A percentile compares a stretch with the other conserved stretches of the same genome.
These are phyloP conservation scores for Vaccinium corymbosum DNA, from an alignment of 148 eudicot species.

Conservation along the genomic window DNA sequence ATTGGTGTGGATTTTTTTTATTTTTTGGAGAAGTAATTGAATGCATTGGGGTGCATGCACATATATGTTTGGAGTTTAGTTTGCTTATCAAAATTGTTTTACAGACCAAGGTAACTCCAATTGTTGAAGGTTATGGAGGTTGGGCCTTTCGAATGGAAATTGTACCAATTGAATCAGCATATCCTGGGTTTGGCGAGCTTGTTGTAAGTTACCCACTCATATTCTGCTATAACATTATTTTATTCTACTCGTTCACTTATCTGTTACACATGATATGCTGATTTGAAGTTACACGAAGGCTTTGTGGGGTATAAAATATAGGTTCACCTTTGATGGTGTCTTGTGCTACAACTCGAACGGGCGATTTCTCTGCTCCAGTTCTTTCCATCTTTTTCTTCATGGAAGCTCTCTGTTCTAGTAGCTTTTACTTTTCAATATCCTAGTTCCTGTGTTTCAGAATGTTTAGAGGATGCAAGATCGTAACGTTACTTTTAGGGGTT, in stretches of 20 bases:
- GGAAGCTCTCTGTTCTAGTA: background rate
- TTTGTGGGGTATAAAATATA: background rate
- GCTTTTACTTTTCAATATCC: background rate
- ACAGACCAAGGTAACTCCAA: constrained; percentile 97
- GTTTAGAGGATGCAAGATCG: constrained; percentile 2
- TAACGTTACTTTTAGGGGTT: background rate
- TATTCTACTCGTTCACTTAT: background rate
- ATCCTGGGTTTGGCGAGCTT: constrained; percentile 98
- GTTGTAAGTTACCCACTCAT: constrained; percentile 57
- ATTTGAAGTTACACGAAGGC: background rate
- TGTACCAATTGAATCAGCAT: constrained; percentile 95
- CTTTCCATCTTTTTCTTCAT: background rate
- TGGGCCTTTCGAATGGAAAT: constrained; percentile 98
- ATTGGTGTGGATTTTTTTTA: background rate
- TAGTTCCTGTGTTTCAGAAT: background rate
- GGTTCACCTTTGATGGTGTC: background rate
- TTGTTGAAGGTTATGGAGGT: constrained; percentile 99
- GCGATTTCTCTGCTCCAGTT: background rate
- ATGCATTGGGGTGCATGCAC: constrained; percentile 15
- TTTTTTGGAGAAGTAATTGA: background rate
- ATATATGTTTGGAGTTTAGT: constrained; percentile 7
- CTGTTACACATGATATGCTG: background rate
- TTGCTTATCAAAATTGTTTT: constrained; percentile 15
- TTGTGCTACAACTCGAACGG: background rate
- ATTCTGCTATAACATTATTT: background rate